Base-by-base conservation (phyloP, 2,329 filamentous ascomycete genomes). In the Alternaria sp. region DNA sequence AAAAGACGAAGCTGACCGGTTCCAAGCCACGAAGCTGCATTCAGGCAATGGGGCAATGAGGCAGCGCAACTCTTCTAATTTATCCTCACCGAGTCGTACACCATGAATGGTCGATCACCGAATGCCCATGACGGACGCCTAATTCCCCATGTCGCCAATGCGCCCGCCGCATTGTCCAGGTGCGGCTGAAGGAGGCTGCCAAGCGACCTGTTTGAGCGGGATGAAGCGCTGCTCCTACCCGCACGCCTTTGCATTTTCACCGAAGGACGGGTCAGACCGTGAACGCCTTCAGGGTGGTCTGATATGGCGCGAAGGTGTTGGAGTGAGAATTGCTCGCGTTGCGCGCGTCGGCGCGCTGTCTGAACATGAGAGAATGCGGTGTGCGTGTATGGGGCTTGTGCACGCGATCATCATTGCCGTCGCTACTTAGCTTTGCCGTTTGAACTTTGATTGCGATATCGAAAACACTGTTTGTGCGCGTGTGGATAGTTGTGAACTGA, bases 121-220 rank as follows among this genome's bases (percentile, higher is more conserved):
- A 32, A 30, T 32, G 56, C n/a, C 61, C 51, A 59, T 40, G 56
- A 53, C 62, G 59, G 32, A 51, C 59, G 47, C 51, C 57, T 59
- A 21, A 32, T 40, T 17, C 36, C 36, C 36, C 36, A 40, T 40
- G 44, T 45, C 59, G 50, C 57, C 36, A 63, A 56, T 59, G 47
- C 54, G 50, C 40, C 61, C 54, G 46, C 40, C 61, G 40, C 61
- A 44, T 63, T 32, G 25, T 32, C 43, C 30, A 40, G 32, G 28
- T 17, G 43, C 53, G 67, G 69, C 69, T 72, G 65, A 69, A 50
- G 32, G 53, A 45, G 50, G 15, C 44, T 51, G 63, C 65, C 60
- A 68, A 68, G 63, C 23, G 21, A 55, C 56, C 43, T 46, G 61
- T 65, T 65, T 61, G n/a, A 32, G 40, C 55, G 40, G 54, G 46